Base-by-base conservation (phyloP, 495 filamentous ascomycete species). In the Hypoxylon trugodes region DNA sequence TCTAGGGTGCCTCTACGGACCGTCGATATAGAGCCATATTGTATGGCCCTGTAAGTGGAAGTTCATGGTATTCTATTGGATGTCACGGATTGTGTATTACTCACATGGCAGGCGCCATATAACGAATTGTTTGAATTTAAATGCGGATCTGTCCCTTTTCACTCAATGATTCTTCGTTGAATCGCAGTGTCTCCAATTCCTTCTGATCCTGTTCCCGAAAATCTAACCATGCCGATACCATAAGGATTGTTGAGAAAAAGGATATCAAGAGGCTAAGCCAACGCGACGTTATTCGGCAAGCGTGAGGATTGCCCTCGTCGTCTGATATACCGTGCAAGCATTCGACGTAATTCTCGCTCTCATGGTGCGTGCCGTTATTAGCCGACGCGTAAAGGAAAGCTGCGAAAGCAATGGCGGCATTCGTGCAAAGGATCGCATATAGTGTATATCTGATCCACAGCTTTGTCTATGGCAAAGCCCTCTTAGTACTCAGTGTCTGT, bases 191-290 rank as follows among this genome's bases (percentile, higher is more conserved):
- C n/a, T 37, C 26, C n/a, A 8, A 42, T 19, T 57, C 32, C 28
- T 25, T 19, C 2, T 7, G 9, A 22, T 65, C 61, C 15, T 59
- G 40, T 26, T 65, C 47, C 7, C 61, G 61, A 28, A 65, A 53
- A 16, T 65, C 61, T 2, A 59, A 16, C 61, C 61, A 54, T 2
- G 61, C 35, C 21, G 61, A 65, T 21, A 54, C 21, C 1, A 54
- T 10, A 3, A 65, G 38, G 8, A 59, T 24, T 6, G 32, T 37
- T 4, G 61, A 65, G 41, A 65, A 54, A 18, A 65, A 3, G 3
- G 61, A 53, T 33, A 65, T 59, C 15, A 59, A 15, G 42, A 65
- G 25, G 32, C 32, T 41, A 3, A 65, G 48, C 53, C 61, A 65
- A 8, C 47, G 40, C 3, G 54, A 54, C n/a, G 9, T 36, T 15